Evolutionary conservation across 2,329 filamentous ascomycete genomes (phyloP).

Genomic region (Colletotrichum tanaceti): DNA sequence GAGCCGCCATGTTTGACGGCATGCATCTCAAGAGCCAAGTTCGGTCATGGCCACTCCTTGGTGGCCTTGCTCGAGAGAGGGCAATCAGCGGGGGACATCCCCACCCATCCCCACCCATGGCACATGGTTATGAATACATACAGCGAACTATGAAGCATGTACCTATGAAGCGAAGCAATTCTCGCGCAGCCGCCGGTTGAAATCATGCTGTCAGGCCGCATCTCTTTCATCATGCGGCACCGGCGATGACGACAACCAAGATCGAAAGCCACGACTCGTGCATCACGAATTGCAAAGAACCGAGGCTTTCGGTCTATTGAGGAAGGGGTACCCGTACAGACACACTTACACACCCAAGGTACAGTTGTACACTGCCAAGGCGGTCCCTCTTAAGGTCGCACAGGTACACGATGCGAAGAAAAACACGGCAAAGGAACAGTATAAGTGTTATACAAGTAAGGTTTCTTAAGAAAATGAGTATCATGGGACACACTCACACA

Average conservation of each 20-base stretch:
- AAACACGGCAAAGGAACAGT: no score
- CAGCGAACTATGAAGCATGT: no score
- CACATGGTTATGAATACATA: no score
- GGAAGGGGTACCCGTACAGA: no score
- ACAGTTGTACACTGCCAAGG: no score
- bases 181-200: not conserved
- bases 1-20: conserved; percentile 9
- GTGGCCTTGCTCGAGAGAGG: not conserved
- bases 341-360: no score
- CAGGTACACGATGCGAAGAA: no score
- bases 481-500: not conserved
- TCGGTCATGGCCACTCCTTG: not conserved
- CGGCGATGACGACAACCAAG: not conserved
- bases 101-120: no score
- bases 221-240: not conserved
- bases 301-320: conserved; percentile 1
- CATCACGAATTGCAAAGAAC: conserved; percentile 10
- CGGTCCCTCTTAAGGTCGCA: no score
- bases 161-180: no score
- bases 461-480: no score
- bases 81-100: conserved; percentile 1
- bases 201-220: not conserved
- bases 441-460: no score
- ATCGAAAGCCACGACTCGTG: conserved; percentile 6
- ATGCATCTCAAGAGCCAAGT: not conserved